Conservation (phyloP, 1,284 basidiomycete species). For the Pascua guehoae region DNA sequence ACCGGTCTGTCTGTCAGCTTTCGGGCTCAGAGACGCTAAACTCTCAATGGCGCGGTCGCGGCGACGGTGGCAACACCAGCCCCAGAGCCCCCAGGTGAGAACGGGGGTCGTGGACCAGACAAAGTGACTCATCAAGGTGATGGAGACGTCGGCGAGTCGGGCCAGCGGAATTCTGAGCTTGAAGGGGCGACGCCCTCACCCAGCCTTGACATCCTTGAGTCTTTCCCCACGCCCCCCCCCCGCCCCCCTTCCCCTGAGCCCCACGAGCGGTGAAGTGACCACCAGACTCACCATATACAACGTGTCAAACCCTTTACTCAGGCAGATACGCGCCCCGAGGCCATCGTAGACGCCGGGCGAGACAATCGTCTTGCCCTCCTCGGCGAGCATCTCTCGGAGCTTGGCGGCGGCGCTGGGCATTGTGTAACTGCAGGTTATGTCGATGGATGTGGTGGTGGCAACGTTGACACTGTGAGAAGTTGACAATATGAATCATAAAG, state of each 20-base stretch:
- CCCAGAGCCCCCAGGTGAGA: constrained; percentile 76
- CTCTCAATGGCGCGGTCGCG: too few relatives aligned
- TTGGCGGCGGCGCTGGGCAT: constrained; percentile 2
- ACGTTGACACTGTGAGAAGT: too few relatives aligned
- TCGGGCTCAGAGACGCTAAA: too few relatives aligned
- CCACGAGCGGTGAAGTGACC: too few relatives aligned
- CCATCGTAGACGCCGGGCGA: constrained; percentile 75
- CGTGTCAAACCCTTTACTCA: constrained; percentile 71
- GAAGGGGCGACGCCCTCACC: too few relatives aligned
- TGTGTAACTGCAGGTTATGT: neutral
- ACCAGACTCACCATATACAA: constrained; percentile 15
- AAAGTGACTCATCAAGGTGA: constrained; percentile 90
- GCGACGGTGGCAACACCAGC: too few relatives aligned
- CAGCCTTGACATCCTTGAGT: too few relatives aligned
- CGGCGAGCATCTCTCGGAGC: constrained; percentile 4
- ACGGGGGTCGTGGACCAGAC: constrained; percentile 85
- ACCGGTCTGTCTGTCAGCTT: constrained; percentile 54
- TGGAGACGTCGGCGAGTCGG: constrained; percentile 64
- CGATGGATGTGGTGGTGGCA: neutral
- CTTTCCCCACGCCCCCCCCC: too few relatives aligned
- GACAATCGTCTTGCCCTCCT: constrained; percentile 5
- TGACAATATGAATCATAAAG: too few relatives aligned
- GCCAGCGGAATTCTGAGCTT: constrained; percentile 77
- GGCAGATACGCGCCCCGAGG: constrained; percentile 70
- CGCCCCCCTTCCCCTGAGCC: too few relatives aligned